These are phyloP conservation scores for Linaria vulgaris DNA, from an alignment of 257 asterid species.

Conservation along the genomic window DNA sequence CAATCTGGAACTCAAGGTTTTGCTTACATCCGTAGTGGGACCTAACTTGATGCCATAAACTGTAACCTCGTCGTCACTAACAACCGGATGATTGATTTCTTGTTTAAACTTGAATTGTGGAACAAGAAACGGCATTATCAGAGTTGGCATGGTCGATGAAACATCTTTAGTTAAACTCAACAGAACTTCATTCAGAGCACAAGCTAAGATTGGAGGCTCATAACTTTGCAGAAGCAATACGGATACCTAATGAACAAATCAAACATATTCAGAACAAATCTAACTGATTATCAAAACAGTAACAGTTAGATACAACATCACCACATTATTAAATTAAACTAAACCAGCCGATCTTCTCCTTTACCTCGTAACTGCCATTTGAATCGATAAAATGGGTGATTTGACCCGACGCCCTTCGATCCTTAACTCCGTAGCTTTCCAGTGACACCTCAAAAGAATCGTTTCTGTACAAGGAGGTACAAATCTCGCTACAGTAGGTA, in stretches of 20 bases:
- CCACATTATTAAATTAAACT: background rate
- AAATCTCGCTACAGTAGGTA: slow-evolving; percentile 1
- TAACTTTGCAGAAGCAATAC: slow-evolving; percentile 57
- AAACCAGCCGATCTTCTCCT: background rate
- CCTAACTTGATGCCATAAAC: slow-evolving; percentile 64
- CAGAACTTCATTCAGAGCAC: slow-evolving; percentile 78
- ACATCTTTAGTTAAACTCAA: slow-evolving; percentile 47
- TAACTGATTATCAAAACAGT: slow-evolving; percentile 1
- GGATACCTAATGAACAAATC: slow-evolving; percentile 52
- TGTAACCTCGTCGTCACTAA: slow-evolving; percentile 38
- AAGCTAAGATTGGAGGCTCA: slow-evolving; percentile 67
- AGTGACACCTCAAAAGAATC: slow-evolving; percentile 59
- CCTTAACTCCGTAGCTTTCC: slow-evolving; percentile 61
- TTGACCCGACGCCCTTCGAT: slow-evolving; percentile 53
- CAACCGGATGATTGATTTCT: slow-evolving; percentile 38
- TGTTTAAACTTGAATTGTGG: slow-evolving; percentile 62
- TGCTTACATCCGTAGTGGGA: slow-evolving; percentile 38
- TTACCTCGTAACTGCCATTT: slow-evolving; percentile 55
- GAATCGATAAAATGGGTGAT: slow-evolving; percentile 51
- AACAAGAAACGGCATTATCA: slow-evolving; percentile 61
- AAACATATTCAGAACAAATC: background rate
- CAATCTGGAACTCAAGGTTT: slow-evolving; percentile 47
- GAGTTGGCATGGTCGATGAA: slow-evolving; percentile 45
- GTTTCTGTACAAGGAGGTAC: slow-evolving; percentile 39
- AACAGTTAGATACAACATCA: too few relatives aligned